These are phyloP conservation scores for Scheffersomyces ergatensis DNA, from an alignment of 805 yeast genomes.

Conservation along the genomic window DNA sequence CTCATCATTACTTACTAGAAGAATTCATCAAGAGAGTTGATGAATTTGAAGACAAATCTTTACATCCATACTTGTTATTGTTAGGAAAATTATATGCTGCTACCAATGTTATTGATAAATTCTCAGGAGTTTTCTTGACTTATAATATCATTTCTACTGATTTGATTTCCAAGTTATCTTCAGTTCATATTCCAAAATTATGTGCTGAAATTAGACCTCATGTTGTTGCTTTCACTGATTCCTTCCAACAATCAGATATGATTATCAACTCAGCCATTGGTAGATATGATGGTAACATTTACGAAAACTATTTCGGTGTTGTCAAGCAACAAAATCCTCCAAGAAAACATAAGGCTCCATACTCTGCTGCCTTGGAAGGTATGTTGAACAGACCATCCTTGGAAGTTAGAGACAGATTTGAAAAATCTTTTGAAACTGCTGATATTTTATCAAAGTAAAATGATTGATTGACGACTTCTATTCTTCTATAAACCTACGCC, in stretches of 20 bases:
- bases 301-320: constrained; percentile 38
- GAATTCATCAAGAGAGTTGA: constrained; percentile 23
- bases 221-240: constrained; percentile 39
- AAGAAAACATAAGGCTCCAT: constrained; percentile 37
- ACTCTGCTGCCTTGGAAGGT: constrained; percentile 32
- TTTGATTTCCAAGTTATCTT: constrained; percentile 24
- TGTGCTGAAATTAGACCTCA: constrained; percentile 38
- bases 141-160: constrained; percentile 29
- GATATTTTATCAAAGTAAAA: background rate
- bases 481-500: background rate
- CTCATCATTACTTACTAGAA: constrained; percentile 40
- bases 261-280: constrained; percentile 42
- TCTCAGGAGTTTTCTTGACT: constrained; percentile 36
- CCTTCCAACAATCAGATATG: constrained; percentile 44
- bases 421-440: constrained; percentile 32
- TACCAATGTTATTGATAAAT: constrained; percentile 29
- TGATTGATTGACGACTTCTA: background rate
- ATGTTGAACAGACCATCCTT: constrained; percentile 39
- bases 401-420: constrained; percentile 37
- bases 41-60: constrained; percentile 17
- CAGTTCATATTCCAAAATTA: constrained; percentile 27
- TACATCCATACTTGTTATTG: constrained; percentile 27
- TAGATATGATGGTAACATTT: constrained; percentile 41
- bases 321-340: constrained; percentile 37
- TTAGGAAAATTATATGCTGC: constrained; percentile 33